Percentiles rank a stretch among this genome's conserved stretches.
These are phyloP conservation scores for Lipomyces starkeyi DNA, from an alignment of 805 yeast genomes.

Conservation along the genomic window DNA sequence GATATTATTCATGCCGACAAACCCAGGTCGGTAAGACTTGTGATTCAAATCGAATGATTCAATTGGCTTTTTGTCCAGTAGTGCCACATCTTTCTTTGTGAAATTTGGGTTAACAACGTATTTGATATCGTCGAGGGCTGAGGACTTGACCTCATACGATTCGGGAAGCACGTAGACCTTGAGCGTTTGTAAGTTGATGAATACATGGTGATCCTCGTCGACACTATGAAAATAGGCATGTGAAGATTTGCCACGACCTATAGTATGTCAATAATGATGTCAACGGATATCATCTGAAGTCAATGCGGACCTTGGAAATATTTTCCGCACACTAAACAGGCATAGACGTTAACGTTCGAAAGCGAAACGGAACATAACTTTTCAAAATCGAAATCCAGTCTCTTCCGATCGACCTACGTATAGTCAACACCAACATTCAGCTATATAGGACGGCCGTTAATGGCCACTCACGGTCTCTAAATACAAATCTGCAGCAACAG, in stretches of 20 bases:
- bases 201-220: slow-evolving; percentile 66
- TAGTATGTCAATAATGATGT: neutral
- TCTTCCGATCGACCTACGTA: slow-evolving; percentile 29
- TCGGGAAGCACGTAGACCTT: slow-evolving; percentile 70
- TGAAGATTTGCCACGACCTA: slow-evolving; percentile 66
- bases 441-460: neutral
- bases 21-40: slow-evolving; percentile 63
- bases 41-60: slow-evolving; percentile 53
- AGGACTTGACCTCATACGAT: slow-evolving; percentile 52
- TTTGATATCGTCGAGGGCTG: slow-evolving; percentile 58
- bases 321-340: slow-evolving; percentile 76
- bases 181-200: slow-evolving; percentile 57
- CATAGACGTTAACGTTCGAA: slow-evolving; percentile 65
- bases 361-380: slow-evolving; percentile 69
- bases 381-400: slow-evolving; percentile 71
- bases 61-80: slow-evolving; percentile 44
- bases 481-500: slow-evolving; percentile 28
- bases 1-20: slow-evolving; percentile 65
- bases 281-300: neutral
- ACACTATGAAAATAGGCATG: slow-evolving; percentile 73
- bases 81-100: slow-evolving; percentile 45
- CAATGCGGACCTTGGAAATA: slow-evolving; percentile 54
- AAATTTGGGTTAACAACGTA: slow-evolving; percentile 61
- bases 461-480: slow-evolving; percentile 34
- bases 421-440: neutral